A percentile compares a stretch with the other conserved stretches of the same genome.
phyloP scores from a whole-genome alignment of 78 protist genomes.

The Diacronema lutheri region DNA sequence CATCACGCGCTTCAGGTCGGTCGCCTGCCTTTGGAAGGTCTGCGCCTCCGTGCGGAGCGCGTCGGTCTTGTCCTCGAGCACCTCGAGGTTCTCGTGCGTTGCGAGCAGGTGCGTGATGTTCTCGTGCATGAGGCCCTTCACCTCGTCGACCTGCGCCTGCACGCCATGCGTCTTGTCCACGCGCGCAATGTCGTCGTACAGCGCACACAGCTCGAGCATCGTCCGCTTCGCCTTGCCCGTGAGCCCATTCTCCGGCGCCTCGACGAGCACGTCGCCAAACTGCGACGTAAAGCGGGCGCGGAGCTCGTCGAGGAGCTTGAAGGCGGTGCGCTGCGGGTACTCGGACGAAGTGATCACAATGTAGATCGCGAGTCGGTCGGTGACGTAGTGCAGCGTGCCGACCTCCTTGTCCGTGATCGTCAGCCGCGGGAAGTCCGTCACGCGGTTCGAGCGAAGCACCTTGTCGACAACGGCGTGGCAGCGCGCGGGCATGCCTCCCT shows the following conservation, averaged over 20 bases:
- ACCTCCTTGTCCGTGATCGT: background rate
- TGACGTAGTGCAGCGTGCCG: background rate
- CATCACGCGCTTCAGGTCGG: too few relatives aligned
- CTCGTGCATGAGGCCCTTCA: background rate
- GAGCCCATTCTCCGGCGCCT: background rate
- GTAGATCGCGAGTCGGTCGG: background rate
- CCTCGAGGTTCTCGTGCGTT: background rate
- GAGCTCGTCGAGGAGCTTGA: background rate
- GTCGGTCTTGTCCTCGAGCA: background rate
- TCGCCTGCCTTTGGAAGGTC: too few relatives aligned
- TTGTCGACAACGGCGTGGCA: background rate
- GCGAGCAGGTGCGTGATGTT: background rate
- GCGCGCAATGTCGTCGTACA: background rate
- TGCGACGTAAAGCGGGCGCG: background rate
- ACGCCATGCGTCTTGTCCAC: background rate
- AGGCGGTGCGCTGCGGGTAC: constrained; percentile 1
- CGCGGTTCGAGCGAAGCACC: background rate
- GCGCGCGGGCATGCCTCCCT: too few relatives aligned
- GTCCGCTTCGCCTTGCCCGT: too few relatives aligned
- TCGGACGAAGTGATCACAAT: background rate
- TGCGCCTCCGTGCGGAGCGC: too few relatives aligned
- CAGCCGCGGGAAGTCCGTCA: background rate
- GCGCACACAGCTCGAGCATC: background rate
- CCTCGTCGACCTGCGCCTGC: background rate
- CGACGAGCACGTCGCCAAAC: background rate